phyloP scores from a whole-genome alignment of 768 basidiomycete species.

The Xanthoconium stramineum region DNA sequence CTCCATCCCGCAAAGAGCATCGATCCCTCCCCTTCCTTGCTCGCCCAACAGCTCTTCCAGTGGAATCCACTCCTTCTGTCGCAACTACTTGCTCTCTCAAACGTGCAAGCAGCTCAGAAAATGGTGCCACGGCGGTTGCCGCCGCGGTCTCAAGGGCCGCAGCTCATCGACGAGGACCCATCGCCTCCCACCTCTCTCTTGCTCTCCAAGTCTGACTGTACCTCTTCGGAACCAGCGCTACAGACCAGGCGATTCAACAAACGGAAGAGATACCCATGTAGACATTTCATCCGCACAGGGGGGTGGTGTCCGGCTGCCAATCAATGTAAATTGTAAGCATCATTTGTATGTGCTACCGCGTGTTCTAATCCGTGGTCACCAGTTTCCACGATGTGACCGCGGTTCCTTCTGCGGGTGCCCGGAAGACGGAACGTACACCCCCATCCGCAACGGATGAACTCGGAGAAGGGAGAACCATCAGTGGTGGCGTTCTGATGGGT shows the following conservation, averaged over 20 bases:
- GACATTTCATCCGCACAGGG: conserved; percentile 39
- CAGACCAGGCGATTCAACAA: not conserved
- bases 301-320: conserved; percentile 43
- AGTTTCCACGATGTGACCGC: conserved; percentile 23
- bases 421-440: conserved; percentile 3
- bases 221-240: conserved; percentile 8
- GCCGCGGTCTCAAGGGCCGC: conserved; percentile 3
- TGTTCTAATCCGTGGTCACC: not conserved
- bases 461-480: conserved; percentile 21
- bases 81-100: conserved; percentile 13
- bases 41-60: conserved; percentile 12
- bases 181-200: conserved; percentile 19
- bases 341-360: not conserved
- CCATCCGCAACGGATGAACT: conserved; percentile 4
- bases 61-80: conserved; percentile 19
- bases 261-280: conserved; percentile 38
- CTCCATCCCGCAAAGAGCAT: conserved; percentile 28
- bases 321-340: conserved; percentile 40
- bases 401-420: conserved; percentile 19
- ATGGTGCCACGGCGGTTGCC: conserved; percentile 1
- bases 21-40: conserved; percentile 12
- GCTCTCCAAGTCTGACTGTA: conserved; percentile 23
- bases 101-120: not conserved
- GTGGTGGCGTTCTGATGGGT: conserved; percentile 24
- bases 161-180: conserved; percentile 19